Evolutionary conservation across 257 asterid species (phyloP), one percentile per base, ranked within the genome.

Genomic region (Penstemon davidsonii): DNA sequence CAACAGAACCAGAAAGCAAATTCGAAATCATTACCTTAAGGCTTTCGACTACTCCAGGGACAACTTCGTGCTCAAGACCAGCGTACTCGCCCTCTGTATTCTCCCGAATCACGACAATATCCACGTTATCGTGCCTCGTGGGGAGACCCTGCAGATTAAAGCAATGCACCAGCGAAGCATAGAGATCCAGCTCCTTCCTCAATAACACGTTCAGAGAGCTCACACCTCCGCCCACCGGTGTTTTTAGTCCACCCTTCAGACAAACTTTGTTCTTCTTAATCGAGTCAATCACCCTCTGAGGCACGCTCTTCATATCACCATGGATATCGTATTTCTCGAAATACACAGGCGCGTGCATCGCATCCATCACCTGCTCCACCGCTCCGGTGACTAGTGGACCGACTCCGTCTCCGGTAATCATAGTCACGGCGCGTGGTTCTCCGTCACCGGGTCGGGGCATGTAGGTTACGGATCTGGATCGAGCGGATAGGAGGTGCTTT

Each of bases 361-460:
- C 96, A 60, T 85, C 97, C 97, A 93, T 93, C 8, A 91, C 90
- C 81, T 91, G 99, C 81, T 88, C 96, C 61, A 91, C 99, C 4
- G 97, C 96, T 41, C 92, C 97, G 7, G 97, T 91, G 6, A 94
- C 97, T 10, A 88, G 85, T 9, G 99, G 97, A 0, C 99, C 99
- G 55, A 94, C 86, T 15, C 99, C 99, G 66, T 94, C 97, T 0
- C 99, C 99, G 2, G 97, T 95, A 25, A 94, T 88, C 33, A 94
- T 85, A 1, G 99, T 94, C 4, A 91, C 96, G 13, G 90, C 70
- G 5, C 96, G 84, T 6, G 97, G 96, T 9, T 87, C 74, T 10
- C 98, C 98, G 47, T 92, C 98, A 0, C 97, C 98, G 41, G 98
- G 97, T 5, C 98, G 87, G 64, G 97, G 98, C 98, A 92, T 92